Evolutionary conservation across 805 yeast genomes (phyloP).

Genomic region (Candida tibetensis): DNA sequence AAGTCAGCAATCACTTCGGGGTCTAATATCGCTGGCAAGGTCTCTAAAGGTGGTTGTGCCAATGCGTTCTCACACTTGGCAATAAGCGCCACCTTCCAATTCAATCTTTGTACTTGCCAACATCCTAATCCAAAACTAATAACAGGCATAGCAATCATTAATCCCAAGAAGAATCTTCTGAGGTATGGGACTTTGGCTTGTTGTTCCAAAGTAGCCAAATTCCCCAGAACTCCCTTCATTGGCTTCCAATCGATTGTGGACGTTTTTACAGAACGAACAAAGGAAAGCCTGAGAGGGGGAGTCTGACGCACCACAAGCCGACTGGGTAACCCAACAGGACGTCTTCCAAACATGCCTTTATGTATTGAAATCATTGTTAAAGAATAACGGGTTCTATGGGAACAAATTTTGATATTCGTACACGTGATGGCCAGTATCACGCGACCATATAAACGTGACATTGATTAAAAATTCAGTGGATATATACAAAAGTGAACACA

Average conservation of each 20-base stretch:
- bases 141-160: slow-evolving; percentile 74
- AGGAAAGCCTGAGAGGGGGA: background rate
- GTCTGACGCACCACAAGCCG: no score
- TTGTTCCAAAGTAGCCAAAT: slow-evolving; percentile 37
- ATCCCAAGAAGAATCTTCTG: slow-evolving; percentile 42
- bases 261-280: slow-evolving; percentile 44
- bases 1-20: slow-evolving; percentile 68
- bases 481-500: no score
- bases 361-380: no score
- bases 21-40: slow-evolving; percentile 61
- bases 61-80: slow-evolving; percentile 80
- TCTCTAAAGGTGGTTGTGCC: slow-evolving; percentile 64
- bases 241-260: slow-evolving; percentile 86
- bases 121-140: slow-evolving; percentile 82
- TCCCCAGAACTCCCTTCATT: slow-evolving; percentile 46
- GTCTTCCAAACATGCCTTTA: no score
- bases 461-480: no score
- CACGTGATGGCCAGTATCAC: no score
- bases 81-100: slow-evolving; percentile 85
- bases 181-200: slow-evolving; percentile 35
- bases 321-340: no score
- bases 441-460: no score
- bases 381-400: no score
- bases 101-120: slow-evolving; percentile 85
- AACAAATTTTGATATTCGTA: no score